Base-by-base conservation (phyloP, 2,329 filamentous ascomycete genomes). In the Paraphaeosphaeria sporulosa region DNA sequence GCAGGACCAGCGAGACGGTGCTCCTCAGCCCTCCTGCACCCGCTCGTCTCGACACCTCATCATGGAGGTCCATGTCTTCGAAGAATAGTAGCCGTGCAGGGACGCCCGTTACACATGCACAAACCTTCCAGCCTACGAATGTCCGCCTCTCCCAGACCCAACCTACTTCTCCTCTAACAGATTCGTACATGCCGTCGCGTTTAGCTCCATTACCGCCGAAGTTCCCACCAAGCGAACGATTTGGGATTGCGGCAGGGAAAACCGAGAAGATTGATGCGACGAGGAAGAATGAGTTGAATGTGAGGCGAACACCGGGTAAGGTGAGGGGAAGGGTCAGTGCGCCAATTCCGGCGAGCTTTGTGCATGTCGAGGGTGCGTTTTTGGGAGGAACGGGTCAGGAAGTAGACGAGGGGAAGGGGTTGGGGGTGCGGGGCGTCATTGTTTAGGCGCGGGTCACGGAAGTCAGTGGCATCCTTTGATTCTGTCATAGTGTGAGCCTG, bases 331-430 rank as follows among this genome's bases (percentile, higher is more conserved):
- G 27, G 21, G 57, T 60, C 10, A 47, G 46, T 42, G 52, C 58
- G 5, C 58, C 58, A 4, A 23, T 60, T 36, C 34, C 53, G 23
- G 25, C 30, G 19, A 56, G 46, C 32, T 60, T 60, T 46, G 40
- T 56, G 30, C 58, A 60, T 53, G 30, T 56, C 6, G 38, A 52
- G n/a, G 58, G 58, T 7, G 58, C 58, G 23, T 57, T 57, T 49
- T 7, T 57, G 30, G 58, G 50, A 51, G 51, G 36, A 19, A 19
- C 13, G 17, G 38, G 13, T 21, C 19, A 42, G 38, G 27, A 34
- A 21, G 23, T 25, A n/a, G 6, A 30, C 27, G 19, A 23, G 30
- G 21, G 44, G 13, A 47, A 38, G 13, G 36, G 17, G 13, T 6
- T 38, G 36, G 36, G 36, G 36, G 13, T 17, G 13, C 9, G 13